These are phyloP conservation scores for Candida schatavii DNA, from an alignment of 805 yeast genomes.

Conservation along the genomic window DNA sequence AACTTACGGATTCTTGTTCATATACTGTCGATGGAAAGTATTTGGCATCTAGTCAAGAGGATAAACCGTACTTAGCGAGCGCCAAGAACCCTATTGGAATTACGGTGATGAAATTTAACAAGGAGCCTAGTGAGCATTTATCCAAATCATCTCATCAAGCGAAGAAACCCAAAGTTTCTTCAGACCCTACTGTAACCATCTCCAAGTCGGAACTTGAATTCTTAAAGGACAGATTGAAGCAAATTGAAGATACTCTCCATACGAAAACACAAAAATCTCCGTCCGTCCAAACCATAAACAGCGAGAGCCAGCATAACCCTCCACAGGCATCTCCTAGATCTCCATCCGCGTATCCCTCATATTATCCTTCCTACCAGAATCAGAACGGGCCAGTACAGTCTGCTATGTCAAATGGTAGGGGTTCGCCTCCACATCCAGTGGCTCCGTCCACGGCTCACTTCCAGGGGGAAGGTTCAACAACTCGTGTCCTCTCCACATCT, in stretches of 20 bases:
- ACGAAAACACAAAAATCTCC: too few species aligned
- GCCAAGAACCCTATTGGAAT: slow-evolving; percentile 18
- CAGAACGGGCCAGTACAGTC: too few species aligned
- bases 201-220: slow-evolving; percentile 14
- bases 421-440: background rate
- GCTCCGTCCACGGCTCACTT: background rate
- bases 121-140: too few species aligned
- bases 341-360: too few species aligned
- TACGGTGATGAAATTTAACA: slow-evolving; percentile 4
- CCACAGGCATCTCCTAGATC: too few species aligned
- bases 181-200: background rate
- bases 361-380: too few species aligned
- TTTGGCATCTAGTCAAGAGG: background rate
- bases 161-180: background rate
- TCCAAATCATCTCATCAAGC: background rate
- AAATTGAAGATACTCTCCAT: slow-evolving; percentile 11
- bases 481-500: too few species aligned
- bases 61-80: slow-evolving; percentile 16
- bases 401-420: background rate
- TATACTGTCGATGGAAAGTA: slow-evolving; percentile 6
- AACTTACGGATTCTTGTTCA: slow-evolving; percentile 17
- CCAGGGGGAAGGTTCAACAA: background rate
- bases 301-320: too few species aligned
- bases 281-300: too few species aligned
- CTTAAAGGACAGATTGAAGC: slow-evolving; percentile 17